Base-by-base conservation (phyloP, 1,139 yeast species). In the Meyerozyma elateridarum region DNA sequence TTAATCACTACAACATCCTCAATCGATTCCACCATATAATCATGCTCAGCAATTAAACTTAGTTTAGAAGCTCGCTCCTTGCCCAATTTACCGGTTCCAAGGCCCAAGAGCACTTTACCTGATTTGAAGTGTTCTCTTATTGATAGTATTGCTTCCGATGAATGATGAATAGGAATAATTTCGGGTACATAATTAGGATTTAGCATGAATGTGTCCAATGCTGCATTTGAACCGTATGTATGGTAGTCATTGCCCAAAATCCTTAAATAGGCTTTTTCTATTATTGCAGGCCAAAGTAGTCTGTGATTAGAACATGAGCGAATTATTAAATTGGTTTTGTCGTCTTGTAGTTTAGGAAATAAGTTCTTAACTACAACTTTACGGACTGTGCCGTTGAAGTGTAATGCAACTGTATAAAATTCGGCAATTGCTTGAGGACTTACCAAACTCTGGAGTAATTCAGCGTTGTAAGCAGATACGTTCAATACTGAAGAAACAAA, bases 161-260 rank as follows among this genome's bases (percentile, higher is more conserved):
- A 58, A 39, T 56, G 55, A 28, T 48, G 46, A 35, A 38, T 48
- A 5, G 63, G 45, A 1, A 72, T 44, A 22, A 76, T 73, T 41
- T 84, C 88, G 0, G 95, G 95, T 3, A 81, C 51, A 82, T 85
- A 87, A 0, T 89, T 88, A 4, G 78, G 36, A 13, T 24, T 65
- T 6, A 87, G 44, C 30, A 76, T 57, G 44, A 60, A 84, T 0
- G 85, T 73, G 46, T 85, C 96, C n/a, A 71, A 62, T 1, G 87
- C 84, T 51, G 85, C 76, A 50, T 87, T 85, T 0, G 95, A 85
- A 0, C 96, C 96, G 5, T 52, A 51, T 34, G 77, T 75, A n/a
- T 64, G 57, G 46, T 83, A 83, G 3, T 85, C 82, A 13, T 61
- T 51, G 1, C 83, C 82, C 60, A 70, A 61, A 0, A 81, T 54